A percentile compares a stretch with the other conserved stretches of the same genome.
phyloP scores from a whole-genome alignment of 1,139 yeast species.

The Debaryomyces nepalensis region DNA sequence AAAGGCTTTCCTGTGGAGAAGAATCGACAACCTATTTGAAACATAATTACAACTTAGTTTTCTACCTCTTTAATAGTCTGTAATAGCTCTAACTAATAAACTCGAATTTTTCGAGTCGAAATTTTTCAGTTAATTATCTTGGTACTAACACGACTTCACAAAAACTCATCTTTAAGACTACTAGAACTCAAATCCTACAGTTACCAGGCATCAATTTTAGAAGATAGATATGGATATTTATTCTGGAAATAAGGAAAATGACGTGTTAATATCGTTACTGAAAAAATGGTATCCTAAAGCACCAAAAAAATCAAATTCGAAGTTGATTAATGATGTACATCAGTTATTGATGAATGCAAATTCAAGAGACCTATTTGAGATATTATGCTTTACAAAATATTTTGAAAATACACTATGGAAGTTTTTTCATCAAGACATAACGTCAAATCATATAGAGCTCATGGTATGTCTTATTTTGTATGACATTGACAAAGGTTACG shows the following conservation, averaged over 20 bases:
- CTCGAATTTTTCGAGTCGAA: constrained; percentile 12
- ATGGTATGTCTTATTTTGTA: constrained; percentile 26
- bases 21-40: constrained; percentile 23
- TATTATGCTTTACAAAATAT: constrained; percentile 26
- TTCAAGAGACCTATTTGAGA: constrained; percentile 16
- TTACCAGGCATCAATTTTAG: not conserved
- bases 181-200: too few relatives aligned
- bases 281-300: constrained; percentile 26
- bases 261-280: constrained; percentile 11
- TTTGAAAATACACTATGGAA: constrained; percentile 44
- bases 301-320: constrained; percentile 23
- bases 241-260: not conserved
- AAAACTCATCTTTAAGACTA: not conserved
- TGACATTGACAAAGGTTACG: constrained; percentile 13
- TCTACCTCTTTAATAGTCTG: not conserved
- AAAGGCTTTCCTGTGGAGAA: constrained; percentile 24
- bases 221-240: constrained; percentile 6
- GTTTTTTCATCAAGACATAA: constrained; percentile 40
- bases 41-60: constrained; percentile 20
- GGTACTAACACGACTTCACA: not conserved
- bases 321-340: constrained; percentile 29
- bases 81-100: not conserved
- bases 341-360: constrained; percentile 17
- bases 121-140: constrained; percentile 2
- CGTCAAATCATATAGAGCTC: constrained; percentile 44